Conservation (phyloP, 2,329 filamentous ascomycete genomes). For the Mollisia scopiformis region DNA sequence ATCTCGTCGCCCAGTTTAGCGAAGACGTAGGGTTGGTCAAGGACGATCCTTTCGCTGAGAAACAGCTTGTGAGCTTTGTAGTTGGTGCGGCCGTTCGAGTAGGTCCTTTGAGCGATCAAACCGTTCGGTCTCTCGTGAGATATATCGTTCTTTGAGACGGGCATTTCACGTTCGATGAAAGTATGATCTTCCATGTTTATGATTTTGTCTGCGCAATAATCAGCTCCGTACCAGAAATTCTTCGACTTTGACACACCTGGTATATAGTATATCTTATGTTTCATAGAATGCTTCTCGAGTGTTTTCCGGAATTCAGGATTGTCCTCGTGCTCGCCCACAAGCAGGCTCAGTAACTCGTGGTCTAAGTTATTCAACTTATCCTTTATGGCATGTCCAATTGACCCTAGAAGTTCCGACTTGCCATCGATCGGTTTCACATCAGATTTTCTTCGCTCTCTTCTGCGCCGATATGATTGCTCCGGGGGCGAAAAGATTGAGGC, state of each 20-base stretch:
- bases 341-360: no score
- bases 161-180: constrained; percentile 6
- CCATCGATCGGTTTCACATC: background rate
- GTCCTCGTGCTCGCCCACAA: no score
- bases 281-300: background rate
- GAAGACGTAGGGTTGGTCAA: constrained; percentile 6
- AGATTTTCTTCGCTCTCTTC: constrained; percentile 1
- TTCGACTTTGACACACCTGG: background rate
- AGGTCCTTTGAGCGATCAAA: constrained; percentile 4
- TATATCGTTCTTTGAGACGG: constrained; percentile 4
- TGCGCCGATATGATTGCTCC: background rate
- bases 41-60: background rate
- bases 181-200: constrained; percentile 8
- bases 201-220: no score
- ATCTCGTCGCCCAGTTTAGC: constrained; percentile 12
- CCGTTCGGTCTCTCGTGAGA: constrained; percentile 2
- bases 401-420: background rate
- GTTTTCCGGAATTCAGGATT: no score
- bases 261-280: background rate
- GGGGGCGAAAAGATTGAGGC: constrained; percentile 2
- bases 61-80: constrained; percentile 5
- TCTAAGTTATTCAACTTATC: no score
- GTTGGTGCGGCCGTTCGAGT: background rate
- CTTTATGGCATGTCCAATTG: background rate
- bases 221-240: background rate